Evolutionary conservation across 306 rosid species (phyloP), one percentile per base, ranked within the genome.

Genomic region (Prosopis cineraria): DNA sequence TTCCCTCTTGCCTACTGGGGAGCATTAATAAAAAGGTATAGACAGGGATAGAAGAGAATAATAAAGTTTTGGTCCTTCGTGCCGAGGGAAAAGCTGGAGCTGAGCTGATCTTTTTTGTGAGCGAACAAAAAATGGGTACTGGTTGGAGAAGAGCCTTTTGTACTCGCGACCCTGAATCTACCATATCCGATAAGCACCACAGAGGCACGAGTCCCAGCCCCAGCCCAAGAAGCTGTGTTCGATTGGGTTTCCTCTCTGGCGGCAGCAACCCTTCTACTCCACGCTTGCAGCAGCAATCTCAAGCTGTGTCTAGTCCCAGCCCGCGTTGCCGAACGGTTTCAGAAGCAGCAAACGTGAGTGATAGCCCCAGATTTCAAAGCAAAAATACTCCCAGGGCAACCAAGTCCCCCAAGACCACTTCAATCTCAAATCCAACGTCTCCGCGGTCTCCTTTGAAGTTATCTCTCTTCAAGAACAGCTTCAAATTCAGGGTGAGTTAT

Each of bases 71-170:
- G 39, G 67, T 37, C 16, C 39, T 39, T 39, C 3, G 66, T 56
- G 34, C 59, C 0, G 1, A 52, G 12, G 14, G 59, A 20, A 52
- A 20, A n/a, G 25, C 13, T 6, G 4, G n/a, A 16, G 55, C 20
- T 47, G 27, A 7, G 27, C 29, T 52, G 11, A 7, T 9, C 24
- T 34, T 65, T 56, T 72, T 10, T 45, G 79, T 3, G 17, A 74
- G 55, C 36, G 73, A 83, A 62, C 70, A 70, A 77, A 83, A 69
- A 75, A 93, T 95, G 99, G 97, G 96, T 40, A 93, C 94, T 8
- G 94, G 98, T 50, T 95, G 99, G 99, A 89, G 99, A 79, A 88
- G 97, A 85, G 97, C 96, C 11, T 95, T 95, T 72, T 95, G 99
- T 84, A 88, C 96, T 48, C 85, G 94, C 16, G 94, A 91, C 79